These are phyloP conservation scores for Hymenoscyphus linearis DNA, from an alignment of 2,329 filamentous ascomycete species.

Conservation along the genomic window DNA sequence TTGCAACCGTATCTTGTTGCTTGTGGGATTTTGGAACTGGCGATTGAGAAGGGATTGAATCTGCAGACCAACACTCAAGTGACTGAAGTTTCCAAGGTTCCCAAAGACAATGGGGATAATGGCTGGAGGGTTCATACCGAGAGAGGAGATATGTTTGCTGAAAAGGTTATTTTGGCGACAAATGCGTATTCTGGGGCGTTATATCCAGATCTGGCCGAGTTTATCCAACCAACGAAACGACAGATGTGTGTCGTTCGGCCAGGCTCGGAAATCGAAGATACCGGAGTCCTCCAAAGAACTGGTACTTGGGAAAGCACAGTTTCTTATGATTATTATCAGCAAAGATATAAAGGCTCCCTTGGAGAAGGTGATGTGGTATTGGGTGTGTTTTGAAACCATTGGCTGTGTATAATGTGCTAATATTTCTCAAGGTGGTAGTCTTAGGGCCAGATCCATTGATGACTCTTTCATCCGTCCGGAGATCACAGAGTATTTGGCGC, in stretches of 20 bases:
- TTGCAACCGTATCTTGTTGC: conserved; percentile 30
- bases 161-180: conserved; percentile 45
- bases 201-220: conserved; percentile 36
- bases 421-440: conserved; percentile 11
- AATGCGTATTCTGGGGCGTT: conserved; percentile 46
- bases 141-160: conserved; percentile 38
- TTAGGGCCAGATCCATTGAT: conserved; percentile 15
- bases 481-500: conserved; percentile 18
- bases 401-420: not conserved
- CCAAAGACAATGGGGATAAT: conserved; percentile 17
- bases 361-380: conserved; percentile 29
- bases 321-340: conserved; percentile 28
- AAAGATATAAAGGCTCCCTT: conserved; percentile 11
- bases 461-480: conserved; percentile 24
- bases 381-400: conserved; percentile 3
- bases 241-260: conserved; percentile 41
- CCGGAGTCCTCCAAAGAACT: conserved; percentile 23
- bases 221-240: conserved; percentile 43
- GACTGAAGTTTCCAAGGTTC: conserved; percentile 18
- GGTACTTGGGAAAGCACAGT: conserved; percentile 24
- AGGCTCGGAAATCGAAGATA: conserved; percentile 23
- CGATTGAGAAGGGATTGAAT: conserved; percentile 24
- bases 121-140: conserved; percentile 36
- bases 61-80: conserved; percentile 21
- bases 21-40: conserved; percentile 18